Evolutionary conservation across 1,284 basidiomycete species (phyloP).

Genomic region (Hemileia vastatrix): DNA sequence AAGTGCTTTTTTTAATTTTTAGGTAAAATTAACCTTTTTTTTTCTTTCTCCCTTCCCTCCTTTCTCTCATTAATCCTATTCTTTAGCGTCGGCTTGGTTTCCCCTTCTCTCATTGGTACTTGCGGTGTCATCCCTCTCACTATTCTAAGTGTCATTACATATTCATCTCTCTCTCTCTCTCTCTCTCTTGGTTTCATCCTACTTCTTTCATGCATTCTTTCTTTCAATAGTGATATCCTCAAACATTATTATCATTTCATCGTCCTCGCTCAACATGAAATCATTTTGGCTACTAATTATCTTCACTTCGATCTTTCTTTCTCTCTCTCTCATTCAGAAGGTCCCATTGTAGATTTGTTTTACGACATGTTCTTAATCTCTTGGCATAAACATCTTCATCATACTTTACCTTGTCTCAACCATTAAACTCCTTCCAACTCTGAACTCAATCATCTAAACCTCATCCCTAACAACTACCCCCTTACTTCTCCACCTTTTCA

Average conservation of each 20-base stretch:
- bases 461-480: slow-evolving; percentile 51
- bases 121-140: slow-evolving; percentile 53
- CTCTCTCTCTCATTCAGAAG: slow-evolving; percentile 59
- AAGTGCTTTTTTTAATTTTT: too few species aligned
- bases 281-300: slow-evolving; percentile 57
- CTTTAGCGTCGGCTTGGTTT: slow-evolving; percentile 51
- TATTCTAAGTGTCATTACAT: slow-evolving; percentile 47
- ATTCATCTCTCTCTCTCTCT: too few species aligned
- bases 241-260: slow-evolving; percentile 40
- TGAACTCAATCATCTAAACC: slow-evolving; percentile 23
- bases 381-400: slow-evolving; percentile 55
- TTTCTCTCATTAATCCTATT: too few species aligned
- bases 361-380: slow-evolving; percentile 64
- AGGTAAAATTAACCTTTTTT: too few species aligned
- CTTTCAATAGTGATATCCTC: slow-evolving; percentile 11
- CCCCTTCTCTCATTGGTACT: slow-evolving; percentile 53
- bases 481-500: slow-evolving; percentile 53
- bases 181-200: background rate
- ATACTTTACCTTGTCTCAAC: slow-evolving; percentile 53
- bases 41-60: too few species aligned
- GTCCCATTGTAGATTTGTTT: slow-evolving; percentile 60
- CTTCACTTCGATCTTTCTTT: slow-evolving; percentile 5
- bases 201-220: background rate
- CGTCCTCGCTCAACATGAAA: slow-evolving; percentile 52
- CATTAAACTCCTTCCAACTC: slow-evolving; percentile 43